Evolutionary conservation across 306 rosid species (phyloP).

Genomic region (Pachyrhizus erosus): DNA sequence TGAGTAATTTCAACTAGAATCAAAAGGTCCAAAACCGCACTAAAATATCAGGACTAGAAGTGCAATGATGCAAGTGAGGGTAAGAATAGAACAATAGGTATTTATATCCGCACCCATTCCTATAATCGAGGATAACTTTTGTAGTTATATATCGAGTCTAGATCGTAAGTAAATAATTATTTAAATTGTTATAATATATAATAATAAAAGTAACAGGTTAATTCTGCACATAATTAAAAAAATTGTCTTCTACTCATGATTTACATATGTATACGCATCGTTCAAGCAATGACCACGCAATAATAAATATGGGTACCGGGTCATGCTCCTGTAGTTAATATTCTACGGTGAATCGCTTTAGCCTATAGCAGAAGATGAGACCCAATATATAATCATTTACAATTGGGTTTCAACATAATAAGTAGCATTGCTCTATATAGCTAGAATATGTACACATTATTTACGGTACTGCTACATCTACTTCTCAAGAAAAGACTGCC

Average conservation of each 20-base stretch:
- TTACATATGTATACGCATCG: background rate
- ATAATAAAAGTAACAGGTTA: background rate
- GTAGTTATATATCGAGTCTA: background rate
- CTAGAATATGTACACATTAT: slow-evolving; percentile 36
- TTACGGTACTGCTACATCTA: slow-evolving; percentile 22
- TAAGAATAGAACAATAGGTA: too few species aligned
- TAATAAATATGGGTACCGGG: background rate
- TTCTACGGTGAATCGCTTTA: slow-evolving; percentile 1
- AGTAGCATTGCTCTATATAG: slow-evolving; percentile 5
- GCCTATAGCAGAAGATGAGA: background rate
- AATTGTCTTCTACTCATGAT: background rate
- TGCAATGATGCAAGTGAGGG: too few species aligned
- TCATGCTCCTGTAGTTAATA: background rate
- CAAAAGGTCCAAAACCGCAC: too few species aligned
- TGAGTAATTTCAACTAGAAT: too few species aligned
- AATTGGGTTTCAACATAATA: slow-evolving; percentile 3
- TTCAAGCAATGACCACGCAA: slow-evolving; percentile 1
- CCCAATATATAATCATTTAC: slow-evolving; percentile 13
- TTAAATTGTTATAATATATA: background rate
- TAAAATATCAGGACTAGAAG: too few species aligned
- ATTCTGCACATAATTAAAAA: background rate
- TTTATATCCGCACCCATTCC: too few species aligned
- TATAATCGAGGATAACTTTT: background rate
- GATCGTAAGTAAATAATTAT: background rate
- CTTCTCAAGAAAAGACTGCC: slow-evolving; percentile 3